phyloP scores from a whole-genome alignment of 106 monocot genomes.

The Narthecium ossifragum region DNA sequence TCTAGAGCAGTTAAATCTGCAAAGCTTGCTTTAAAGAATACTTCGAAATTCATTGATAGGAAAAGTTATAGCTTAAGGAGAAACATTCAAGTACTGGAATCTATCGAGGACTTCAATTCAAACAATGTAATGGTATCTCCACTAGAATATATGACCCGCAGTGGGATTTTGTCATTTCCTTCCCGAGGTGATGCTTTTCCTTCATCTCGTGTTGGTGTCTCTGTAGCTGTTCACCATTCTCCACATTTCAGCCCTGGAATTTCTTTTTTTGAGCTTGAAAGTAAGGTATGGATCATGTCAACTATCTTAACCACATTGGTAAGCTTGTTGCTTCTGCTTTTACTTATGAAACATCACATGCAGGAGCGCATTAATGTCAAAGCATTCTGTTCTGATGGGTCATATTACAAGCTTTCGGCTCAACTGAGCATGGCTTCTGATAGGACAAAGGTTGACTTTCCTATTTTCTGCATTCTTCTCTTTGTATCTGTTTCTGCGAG shows the following conservation, averaged over 20 bases:
- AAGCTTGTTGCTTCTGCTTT: background rate
- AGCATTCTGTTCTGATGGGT: conserved; percentile 66
- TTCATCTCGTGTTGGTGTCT: conserved; percentile 62
- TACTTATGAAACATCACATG: conserved; percentile 7
- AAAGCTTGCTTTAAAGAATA: conserved; percentile 59
- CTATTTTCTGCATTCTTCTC: background rate
- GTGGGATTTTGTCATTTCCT: conserved; percentile 36
- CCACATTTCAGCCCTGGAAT: conserved; percentile 64
- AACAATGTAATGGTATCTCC: conserved; percentile 80
- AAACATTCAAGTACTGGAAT: conserved; percentile 55
- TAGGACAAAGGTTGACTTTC: conserved; percentile 76
- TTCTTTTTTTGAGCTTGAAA: conserved; percentile 88
- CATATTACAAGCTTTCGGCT: conserved; percentile 83
- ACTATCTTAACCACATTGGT: background rate
- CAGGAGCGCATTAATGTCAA: conserved; percentile 79
- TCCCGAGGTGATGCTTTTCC: conserved; percentile 39
- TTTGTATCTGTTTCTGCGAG: background rate
- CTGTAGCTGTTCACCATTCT: conserved; percentile 60
- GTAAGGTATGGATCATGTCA: conserved; percentile 54
- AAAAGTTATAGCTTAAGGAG: conserved; percentile 38
- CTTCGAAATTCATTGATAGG: conserved; percentile 53
- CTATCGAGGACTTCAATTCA: conserved; percentile 51
- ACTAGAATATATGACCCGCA: conserved; percentile 56
- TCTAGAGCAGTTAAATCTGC: conserved; percentile 72
- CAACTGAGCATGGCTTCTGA: conserved; percentile 85